Evolutionary conservation across 306 rosid species (phyloP).

Genomic region (Biancaea sappan): DNA sequence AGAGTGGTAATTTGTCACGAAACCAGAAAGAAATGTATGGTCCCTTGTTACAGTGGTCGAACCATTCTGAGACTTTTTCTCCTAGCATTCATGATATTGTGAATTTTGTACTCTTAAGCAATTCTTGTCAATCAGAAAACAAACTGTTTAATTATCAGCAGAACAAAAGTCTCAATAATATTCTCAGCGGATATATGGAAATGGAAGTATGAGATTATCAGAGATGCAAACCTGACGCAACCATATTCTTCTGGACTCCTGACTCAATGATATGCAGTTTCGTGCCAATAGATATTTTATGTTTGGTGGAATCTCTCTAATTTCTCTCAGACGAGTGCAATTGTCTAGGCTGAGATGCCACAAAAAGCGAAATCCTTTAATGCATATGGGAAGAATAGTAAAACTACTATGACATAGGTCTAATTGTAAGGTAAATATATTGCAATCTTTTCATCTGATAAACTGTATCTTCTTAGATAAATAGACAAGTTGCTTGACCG

Average conservation of each 20-base stretch:
- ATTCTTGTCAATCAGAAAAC: not conserved
- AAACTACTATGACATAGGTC: not conserved
- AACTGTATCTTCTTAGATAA: fast-evolving
- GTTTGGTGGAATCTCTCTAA: slow-evolving; percentile 1
- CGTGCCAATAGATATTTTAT: not conserved
- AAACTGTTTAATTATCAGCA: too few relatives aligned
- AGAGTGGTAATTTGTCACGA: slow-evolving; percentile 4
- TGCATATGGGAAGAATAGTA: not conserved
- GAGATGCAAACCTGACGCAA: not conserved
- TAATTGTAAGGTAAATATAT: not conserved
- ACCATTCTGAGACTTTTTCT: not conserved
- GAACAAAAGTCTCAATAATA: too few relatives aligned
- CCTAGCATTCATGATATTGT: not conserved
- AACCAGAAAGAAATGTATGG: not conserved
- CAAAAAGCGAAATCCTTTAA: not conserved
- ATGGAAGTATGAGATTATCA: too few relatives aligned
- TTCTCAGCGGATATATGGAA: too few relatives aligned
- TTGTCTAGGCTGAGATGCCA: not conserved
- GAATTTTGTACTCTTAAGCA: not conserved
- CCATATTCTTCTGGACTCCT: not conserved
- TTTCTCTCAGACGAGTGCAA: not conserved
- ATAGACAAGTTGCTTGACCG: not conserved
- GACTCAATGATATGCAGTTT: not conserved
- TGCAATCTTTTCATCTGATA: not conserved
- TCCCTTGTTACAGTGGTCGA: not conserved